Evolutionary conservation across 768 basidiomycete genomes (phyloP).

Genomic region (Lentinula sp.): DNA sequence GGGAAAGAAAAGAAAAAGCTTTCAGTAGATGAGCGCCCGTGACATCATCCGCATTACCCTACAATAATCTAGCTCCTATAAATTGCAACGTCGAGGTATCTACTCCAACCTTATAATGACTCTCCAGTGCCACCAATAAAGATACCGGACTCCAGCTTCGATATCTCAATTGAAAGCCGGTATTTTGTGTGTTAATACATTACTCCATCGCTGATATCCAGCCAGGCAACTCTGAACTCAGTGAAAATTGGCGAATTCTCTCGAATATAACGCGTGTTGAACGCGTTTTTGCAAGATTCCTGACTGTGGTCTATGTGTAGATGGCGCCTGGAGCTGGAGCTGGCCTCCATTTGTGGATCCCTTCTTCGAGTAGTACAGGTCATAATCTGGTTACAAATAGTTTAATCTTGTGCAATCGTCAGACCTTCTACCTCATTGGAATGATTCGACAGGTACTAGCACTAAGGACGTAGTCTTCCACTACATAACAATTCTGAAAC

Average conservation of each 20-base stretch:
- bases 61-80: no score
- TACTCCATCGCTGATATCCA: neutral
- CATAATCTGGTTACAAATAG: no score
- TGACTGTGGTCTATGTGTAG: neutral
- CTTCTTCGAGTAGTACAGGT: no score
- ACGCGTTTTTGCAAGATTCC: neutral
- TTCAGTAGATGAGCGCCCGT: neutral
- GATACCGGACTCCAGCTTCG: no score
- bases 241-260: neutral
- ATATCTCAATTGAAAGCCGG: neutral
- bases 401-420: no score
- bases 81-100: no score
- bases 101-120: no score
- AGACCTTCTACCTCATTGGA: no score
- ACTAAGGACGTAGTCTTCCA: no score
- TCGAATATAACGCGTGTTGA: neutral
- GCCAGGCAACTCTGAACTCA: neutral
- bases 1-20: neutral
- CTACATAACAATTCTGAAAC: no score
- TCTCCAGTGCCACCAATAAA: no score
- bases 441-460: no score
- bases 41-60: neutral
- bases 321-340: neutral
- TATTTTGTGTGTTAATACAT: neutral
- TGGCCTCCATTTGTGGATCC: neutral